A percentile compares a stretch with the other conserved stretches of the same genome.
Evolutionary conservation across 208 protist genomes (phyloP).

Genomic region (Porcisia hertigi): DNA sequence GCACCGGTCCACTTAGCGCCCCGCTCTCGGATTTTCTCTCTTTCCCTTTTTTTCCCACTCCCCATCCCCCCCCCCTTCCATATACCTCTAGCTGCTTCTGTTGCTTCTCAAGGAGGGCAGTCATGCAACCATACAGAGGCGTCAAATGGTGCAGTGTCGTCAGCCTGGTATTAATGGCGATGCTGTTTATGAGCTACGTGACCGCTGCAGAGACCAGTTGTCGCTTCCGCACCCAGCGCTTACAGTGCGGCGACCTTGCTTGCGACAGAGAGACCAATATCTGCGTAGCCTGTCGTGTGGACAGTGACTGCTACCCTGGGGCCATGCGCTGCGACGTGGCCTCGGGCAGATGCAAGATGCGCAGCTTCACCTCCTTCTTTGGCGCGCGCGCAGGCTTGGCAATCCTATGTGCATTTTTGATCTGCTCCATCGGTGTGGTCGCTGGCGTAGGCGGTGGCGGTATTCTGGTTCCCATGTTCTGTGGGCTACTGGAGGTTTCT

Average conservation of each 20-base stretch:
- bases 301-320: conserved; percentile 66
- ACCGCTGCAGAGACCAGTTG: conserved; percentile 35
- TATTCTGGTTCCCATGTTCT: conserved; percentile 85
- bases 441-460: conserved; percentile 85
- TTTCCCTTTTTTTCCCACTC: neutral
- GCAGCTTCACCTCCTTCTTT: conserved; percentile 33
- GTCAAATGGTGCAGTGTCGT: conserved; percentile 4
- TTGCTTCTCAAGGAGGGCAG: neutral
- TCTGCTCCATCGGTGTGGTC: conserved; percentile 76
- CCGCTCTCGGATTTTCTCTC: neutral
- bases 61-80: neutral
- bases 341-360: conserved; percentile 52
- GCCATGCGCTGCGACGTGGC: conserved; percentile 48
- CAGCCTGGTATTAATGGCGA: conserved; percentile 6
- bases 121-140: conserved; percentile 3
- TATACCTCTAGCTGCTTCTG: neutral
- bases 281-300: conserved; percentile 47
- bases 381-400: conserved; percentile 38
- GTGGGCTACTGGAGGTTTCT: conserved; percentile 47
- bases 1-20: neutral
- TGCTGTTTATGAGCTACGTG: neutral
- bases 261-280: conserved; percentile 41
- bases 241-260: conserved; percentile 65
- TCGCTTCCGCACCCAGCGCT: conserved; percentile 55
- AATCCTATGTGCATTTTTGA: conserved; percentile 48